Percentiles rank a stretch among this genome's conserved stretches.
Conservation (phyloP, 805 yeast genomes). For the Candida berthetii region DNA sequence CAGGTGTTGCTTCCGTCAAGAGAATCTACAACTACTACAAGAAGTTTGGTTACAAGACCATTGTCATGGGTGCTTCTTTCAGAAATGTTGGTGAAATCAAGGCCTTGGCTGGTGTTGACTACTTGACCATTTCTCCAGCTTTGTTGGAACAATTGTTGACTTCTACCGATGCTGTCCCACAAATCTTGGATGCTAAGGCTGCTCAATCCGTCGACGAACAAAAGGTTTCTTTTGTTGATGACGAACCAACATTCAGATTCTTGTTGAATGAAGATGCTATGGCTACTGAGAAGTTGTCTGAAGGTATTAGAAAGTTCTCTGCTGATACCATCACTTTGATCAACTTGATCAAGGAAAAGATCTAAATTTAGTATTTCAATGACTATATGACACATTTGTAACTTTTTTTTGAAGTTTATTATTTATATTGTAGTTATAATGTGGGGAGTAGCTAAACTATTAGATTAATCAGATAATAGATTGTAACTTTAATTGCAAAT, state of each 20-base stretch:
- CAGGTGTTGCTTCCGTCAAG: constrained; percentile 93
- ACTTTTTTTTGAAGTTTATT: not conserved
- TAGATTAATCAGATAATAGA: no score
- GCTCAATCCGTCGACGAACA: constrained; percentile 52
- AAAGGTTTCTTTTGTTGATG: constrained; percentile 77
- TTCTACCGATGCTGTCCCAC: constrained; percentile 76
- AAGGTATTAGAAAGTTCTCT: constrained; percentile 97
- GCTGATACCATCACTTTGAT: constrained; percentile 84
- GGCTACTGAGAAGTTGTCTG: constrained; percentile 97
- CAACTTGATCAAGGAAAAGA: constrained; percentile 55
- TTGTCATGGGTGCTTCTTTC: constrained; percentile 99
- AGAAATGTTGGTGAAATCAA: constrained; percentile 94
- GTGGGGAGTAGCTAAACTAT: no score
- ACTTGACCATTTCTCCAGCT: constrained; percentile 90
- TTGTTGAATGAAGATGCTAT: constrained; percentile 91
- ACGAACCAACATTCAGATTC: constrained; percentile 89
- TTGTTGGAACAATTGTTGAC: constrained; percentile 82
- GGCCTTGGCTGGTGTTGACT: constrained; percentile 96
- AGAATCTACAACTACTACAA: constrained; percentile 94
- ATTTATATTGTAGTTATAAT: no score
- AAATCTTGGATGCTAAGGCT: constrained; percentile 62
- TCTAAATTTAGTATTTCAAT: constrained; percentile 27
- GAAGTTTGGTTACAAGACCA: constrained; percentile 92
- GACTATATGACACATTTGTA: not conserved
- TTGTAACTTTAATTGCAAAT: no score